phyloP scores from a whole-genome alignment of 2,329 filamentous ascomycete genomes.

The Microascus cirrosus region DNA sequence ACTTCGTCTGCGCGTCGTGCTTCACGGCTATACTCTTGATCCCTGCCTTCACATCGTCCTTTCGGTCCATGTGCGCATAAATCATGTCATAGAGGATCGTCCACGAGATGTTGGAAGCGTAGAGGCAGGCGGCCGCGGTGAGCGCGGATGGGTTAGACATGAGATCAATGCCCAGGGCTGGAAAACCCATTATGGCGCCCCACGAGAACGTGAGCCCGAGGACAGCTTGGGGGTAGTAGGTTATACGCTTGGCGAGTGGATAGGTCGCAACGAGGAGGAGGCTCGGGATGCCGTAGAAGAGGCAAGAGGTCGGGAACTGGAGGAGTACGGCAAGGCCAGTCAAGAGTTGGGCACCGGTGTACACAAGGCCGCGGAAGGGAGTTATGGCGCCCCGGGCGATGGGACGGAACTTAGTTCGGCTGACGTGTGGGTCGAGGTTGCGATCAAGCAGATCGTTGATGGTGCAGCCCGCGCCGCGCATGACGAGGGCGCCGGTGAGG shows the following conservation, averaged over 20 bases:
- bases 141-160: conserved; percentile 51
- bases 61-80: conserved; percentile 86
- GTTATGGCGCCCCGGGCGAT: conserved; percentile 70
- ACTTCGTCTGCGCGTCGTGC: conserved; percentile 67
- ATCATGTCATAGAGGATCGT: conserved; percentile 88
- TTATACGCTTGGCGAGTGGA: conserved; percentile 75
- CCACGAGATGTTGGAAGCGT: conserved; percentile 73
- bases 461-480: conserved; percentile 79
- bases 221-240: conserved; percentile 77
- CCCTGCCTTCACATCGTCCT: conserved; percentile 73
- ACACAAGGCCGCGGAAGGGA: conserved; percentile 59
- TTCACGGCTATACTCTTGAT: conserved; percentile 82
- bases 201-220: conserved; percentile 80
- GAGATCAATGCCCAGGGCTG: conserved; percentile 69
- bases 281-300: conserved; percentile 69
- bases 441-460: conserved; percentile 90
- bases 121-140: conserved; percentile 56
- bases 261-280: conserved; percentile 65
- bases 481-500: conserved; percentile 65
- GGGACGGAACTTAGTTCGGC: conserved; percentile 64
- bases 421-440: conserved; percentile 72
- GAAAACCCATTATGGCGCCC: conserved; percentile 82
- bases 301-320: conserved; percentile 62
- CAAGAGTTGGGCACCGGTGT: conserved; percentile 63
- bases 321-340: conserved; percentile 63